Evolutionary conservation across 345 rosid genomes (phyloP), one percentile per base, ranked within the genome.

Genomic region (Linum tenue): DNA sequence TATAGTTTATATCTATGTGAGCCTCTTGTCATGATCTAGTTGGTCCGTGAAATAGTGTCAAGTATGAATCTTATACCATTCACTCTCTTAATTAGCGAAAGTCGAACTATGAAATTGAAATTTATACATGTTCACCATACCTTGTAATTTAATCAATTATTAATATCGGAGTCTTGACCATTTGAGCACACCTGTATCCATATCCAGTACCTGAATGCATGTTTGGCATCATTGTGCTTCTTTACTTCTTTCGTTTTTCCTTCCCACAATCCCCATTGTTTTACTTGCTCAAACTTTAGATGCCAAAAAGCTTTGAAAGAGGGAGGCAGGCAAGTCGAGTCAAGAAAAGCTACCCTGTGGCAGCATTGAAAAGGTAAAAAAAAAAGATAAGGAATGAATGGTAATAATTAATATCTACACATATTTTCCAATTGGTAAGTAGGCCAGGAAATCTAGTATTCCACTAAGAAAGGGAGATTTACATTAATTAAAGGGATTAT

Each of bases 251-350:
- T 22, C 31, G 31, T 22, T 22, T 22, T 22, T 22, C 31, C 31
- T 22, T 22, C 31, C 31, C 31, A 22, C 31, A 22, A 22, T 22
- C 31, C 31, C 31, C 31, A 22, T 22, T 22, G 31, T 70, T 60
- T 76, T 56, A 68, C 68, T 22, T 55, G 22, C 62, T 65, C 11
- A 42, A 22, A 63, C 70, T 55, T 35, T 37, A 63, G 69, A 67
- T 44, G 67, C 75, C 66, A 65, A 72, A 77, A 77, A 60, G 70
- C 1, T 22, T 22, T 22, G 31, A 22, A 22, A 22, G n/a, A n/a
- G n/a, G n/a, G n/a, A n/a, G 31, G 31, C 31, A 22, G 31, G 31
- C 3, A 43, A 43, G 6, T 2, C 6, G 3, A 11, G 50, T 43
- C 50, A 43, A 43, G 10, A 43, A 43, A 11, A 43, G 50, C 50